A percentile compares a stretch with the other conserved stretches of the same genome.
Evolutionary conservation across 2,329 filamentous ascomycete genomes (phyloP).

Genomic region (Chaetomium olivaceum): DNA sequence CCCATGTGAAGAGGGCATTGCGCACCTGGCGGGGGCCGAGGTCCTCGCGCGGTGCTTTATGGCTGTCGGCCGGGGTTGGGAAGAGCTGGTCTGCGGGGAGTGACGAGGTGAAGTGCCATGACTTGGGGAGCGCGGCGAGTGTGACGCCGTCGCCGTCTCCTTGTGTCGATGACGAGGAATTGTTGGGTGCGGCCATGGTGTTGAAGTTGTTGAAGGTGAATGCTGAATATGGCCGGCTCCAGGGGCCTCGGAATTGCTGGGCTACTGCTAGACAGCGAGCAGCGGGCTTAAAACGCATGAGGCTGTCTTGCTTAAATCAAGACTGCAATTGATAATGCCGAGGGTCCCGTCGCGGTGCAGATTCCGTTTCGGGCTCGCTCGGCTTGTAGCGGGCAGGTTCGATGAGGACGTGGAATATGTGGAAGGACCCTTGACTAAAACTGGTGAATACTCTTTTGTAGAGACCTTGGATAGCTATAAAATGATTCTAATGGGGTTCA

Average conservation of each 20-base stretch:
- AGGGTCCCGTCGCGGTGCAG: conserved; percentile 1
- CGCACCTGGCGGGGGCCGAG: conserved; percentile 82
- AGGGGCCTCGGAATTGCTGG: conserved; percentile 27
- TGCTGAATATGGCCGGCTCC: conserved; percentile 17
- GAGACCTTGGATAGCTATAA: too few relatives aligned
- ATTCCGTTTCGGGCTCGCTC: conserved; percentile 15
- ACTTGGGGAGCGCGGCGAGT: conserved; percentile 61
- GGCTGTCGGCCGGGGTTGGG: conserved; percentile 77
- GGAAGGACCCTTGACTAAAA: too few relatives aligned
- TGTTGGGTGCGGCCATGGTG: conserved; percentile 27
- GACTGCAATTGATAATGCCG: background rate
- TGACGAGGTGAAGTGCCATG: conserved; percentile 64
- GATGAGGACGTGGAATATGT: background rate
- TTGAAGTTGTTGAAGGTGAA: conserved; percentile 12
- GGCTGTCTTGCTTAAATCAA: background rate
- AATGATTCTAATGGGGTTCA: too few relatives aligned
- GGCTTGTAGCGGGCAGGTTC: conserved; percentile 6
- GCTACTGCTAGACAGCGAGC: conserved; percentile 32
- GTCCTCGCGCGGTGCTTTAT: conserved; percentile 73
- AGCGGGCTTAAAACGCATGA: conserved; percentile 33
- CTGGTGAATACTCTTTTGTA: too few relatives aligned
- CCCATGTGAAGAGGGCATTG: conserved; percentile 84
- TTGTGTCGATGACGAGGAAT: background rate
- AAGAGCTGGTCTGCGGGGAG: conserved; percentile 77
- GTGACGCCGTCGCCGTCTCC: conserved; percentile 37